Base-by-base conservation (phyloP, 768 basidiomycete genomes). In the Galerina marginata region DNA sequence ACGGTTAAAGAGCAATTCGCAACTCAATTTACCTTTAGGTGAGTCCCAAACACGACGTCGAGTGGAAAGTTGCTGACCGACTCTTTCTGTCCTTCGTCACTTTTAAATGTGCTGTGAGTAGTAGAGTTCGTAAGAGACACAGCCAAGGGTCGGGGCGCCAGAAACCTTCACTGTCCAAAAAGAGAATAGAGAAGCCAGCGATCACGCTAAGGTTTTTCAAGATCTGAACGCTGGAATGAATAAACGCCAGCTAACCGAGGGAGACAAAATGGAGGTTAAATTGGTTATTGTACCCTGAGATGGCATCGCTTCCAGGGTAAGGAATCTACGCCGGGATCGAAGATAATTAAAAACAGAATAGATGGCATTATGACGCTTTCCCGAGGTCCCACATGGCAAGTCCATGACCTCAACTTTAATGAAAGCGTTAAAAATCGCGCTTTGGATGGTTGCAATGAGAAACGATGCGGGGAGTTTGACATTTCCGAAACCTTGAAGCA, bases 181-280 rank as follows among this genome's bases (percentile, higher is more conserved):
- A 62, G 59, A 69, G 64, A 59, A 58, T 63, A 59, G 63, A 43
- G 57, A 59, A 60, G 61, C 56, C 53, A 61, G 58, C 58, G 63
- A 64, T 62, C 52, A 49, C 58, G 46, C 65, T 63, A 64, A 60
- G 14, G 44, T 56, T 59, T 54, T 52, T 39, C 54, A 38, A 66
- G 63, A 66, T 66, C 62, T 63, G 61, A 66, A 61, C 52, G 60
- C 50, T 61, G 57, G 64, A 68, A 63, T 66, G 67, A 52, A 63
- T 52, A 46, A 59, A 59, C 56, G 66, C 58, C 61, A 65, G 56
- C 55, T 61, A 65, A 61, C 59, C 67, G 65, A 63, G 53, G 40
- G 58, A 57, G 59, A 36, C 48, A 60, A 52, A 50, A 62, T 40
- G 55, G 63, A 39, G 54, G 61, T 65, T 61, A 61, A 59, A 63